These are phyloP conservation scores for Gigaspora rosea DNA, from an alignment of 192 early-diverging fungal genomes.

Conservation along the genomic window DNA sequence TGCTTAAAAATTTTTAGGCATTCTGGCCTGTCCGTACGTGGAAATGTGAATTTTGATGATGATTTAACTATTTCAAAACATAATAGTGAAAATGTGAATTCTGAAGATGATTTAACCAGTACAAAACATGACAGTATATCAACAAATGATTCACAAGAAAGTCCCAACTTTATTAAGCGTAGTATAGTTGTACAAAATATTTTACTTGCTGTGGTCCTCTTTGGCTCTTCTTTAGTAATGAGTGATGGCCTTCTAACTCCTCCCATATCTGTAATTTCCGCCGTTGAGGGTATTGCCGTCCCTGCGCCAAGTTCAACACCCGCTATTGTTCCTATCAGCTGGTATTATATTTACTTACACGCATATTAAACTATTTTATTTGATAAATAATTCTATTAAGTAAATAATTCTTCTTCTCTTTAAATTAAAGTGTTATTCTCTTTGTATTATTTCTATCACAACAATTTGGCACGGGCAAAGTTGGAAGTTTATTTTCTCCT, in stretches of 20 bases:
- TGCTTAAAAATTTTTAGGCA: not conserved
- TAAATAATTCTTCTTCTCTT: not conserved
- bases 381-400: not conserved
- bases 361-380: not conserved
- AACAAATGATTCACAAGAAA: not conserved
- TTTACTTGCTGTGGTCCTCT: not conserved
- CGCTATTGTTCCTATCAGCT: not conserved
- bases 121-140: not conserved
- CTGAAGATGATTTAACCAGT: constrained; percentile 1
- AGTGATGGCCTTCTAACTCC: constrained; percentile 26
- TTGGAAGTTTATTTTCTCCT: constrained; percentile 45
- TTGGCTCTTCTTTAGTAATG: constrained; percentile 9
- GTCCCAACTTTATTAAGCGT: not conserved
- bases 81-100: no score
- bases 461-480: constrained; percentile 50
- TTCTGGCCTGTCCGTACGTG: constrained; percentile 1
- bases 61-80: no score
- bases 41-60: not conserved
- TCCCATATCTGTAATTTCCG: constrained; percentile 20
- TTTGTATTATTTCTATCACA: constrained; percentile 48
- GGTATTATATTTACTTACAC: not conserved
- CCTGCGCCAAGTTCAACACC: not conserved
- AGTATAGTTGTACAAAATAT: not conserved
- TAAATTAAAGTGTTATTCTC: constrained; percentile 33
- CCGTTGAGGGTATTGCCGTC: constrained; percentile 18